phyloP scores from a whole-genome alignment of 2,329 filamentous ascomycete genomes.

The Claviceps citrina region DNA sequence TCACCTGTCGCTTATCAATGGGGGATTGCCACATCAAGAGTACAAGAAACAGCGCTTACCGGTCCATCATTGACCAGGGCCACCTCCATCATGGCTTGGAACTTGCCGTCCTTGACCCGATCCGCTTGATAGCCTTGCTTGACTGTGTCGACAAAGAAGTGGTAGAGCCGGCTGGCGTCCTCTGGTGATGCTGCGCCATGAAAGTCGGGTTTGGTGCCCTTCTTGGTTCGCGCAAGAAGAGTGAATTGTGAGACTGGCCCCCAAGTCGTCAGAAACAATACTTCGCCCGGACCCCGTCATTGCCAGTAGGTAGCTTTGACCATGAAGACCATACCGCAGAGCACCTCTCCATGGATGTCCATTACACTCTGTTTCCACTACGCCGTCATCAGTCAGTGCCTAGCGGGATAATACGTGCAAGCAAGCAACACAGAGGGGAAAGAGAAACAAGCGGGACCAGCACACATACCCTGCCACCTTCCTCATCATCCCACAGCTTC shows the following conservation, averaged over 20 bases:
- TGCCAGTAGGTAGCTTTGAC: not conserved
- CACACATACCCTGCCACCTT: slow-evolving; percentile 45
- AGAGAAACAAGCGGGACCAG: not conserved
- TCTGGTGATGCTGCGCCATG: slow-evolving; percentile 70
- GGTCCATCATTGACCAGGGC: slow-evolving; percentile 75
- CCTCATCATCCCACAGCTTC: slow-evolving; percentile 78
- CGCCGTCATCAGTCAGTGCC: slow-evolving; percentile 4
- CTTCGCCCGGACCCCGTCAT: not conserved
- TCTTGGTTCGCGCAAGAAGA: slow-evolving; percentile 80
- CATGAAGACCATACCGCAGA: slow-evolving; percentile 58
- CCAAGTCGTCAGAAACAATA: not conserved
- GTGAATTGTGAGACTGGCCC: slow-evolving; percentile 85
- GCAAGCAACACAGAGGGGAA: not conserved
- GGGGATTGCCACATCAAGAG: not conserved
- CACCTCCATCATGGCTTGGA: slow-evolving; percentile 98
- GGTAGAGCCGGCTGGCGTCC: slow-evolving; percentile 67
- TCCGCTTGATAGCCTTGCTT: slow-evolving; percentile 54
- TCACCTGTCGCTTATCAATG: slow-evolving; percentile 9
- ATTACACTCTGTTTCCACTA: slow-evolving; percentile 84
- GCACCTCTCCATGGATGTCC: slow-evolving; percentile 78
- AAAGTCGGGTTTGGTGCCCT: slow-evolving; percentile 90
- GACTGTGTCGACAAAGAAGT: slow-evolving; percentile 67
- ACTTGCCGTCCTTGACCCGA: slow-evolving; percentile 84
- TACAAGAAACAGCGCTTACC: slow-evolving; percentile 24
- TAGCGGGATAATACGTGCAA: not conserved